These are phyloP conservation scores for Strigomonas oncopelti DNA, from an alignment of 208 protist species.

Conservation along the genomic window DNA sequence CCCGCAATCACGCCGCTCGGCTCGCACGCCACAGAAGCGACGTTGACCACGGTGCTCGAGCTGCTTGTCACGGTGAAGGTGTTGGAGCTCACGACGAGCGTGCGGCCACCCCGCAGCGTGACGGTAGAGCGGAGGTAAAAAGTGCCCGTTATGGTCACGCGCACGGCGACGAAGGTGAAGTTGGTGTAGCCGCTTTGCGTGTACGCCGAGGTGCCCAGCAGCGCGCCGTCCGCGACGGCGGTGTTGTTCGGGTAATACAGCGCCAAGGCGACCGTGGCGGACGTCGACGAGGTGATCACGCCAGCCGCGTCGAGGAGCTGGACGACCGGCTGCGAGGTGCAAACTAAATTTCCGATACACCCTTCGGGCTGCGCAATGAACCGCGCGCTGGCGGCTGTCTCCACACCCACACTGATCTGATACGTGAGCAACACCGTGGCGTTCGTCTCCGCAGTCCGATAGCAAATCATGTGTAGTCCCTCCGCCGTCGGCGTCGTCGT, in stretches of 20 bases:
- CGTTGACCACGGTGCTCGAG: conserved; percentile 6
- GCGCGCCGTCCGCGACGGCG: conserved; percentile 21
- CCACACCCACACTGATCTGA: conserved; percentile 29
- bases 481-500: conserved; percentile 37
- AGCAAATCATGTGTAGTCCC: conserved; percentile 71
- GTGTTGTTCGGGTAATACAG: conserved; percentile 39
- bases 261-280: conserved; percentile 41
- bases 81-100: conserved; percentile 36
- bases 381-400: conserved; percentile 34
- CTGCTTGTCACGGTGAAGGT: conserved; percentile 34
- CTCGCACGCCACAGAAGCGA: conserved; percentile 47
- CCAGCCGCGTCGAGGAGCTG: conserved; percentile 37
- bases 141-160: conserved; percentile 37
- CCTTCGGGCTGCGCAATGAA: conserved; percentile 49
- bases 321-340: conserved; percentile 60
- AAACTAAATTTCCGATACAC: conserved; percentile 41
- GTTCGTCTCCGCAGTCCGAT: conserved; percentile 16
- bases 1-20: conserved; percentile 42
- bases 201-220: conserved; percentile 44
- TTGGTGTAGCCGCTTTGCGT: conserved; percentile 27
- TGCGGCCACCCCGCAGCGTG: conserved; percentile 37
- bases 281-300: conserved; percentile 29
- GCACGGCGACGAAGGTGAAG: conserved; percentile 60
- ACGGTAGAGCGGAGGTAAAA: conserved; percentile 66
- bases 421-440: conserved; percentile 31